These are phyloP conservation scores for Novymonas esmeraldas DNA, from an alignment of 208 protist species.

Conservation along the genomic window DNA sequence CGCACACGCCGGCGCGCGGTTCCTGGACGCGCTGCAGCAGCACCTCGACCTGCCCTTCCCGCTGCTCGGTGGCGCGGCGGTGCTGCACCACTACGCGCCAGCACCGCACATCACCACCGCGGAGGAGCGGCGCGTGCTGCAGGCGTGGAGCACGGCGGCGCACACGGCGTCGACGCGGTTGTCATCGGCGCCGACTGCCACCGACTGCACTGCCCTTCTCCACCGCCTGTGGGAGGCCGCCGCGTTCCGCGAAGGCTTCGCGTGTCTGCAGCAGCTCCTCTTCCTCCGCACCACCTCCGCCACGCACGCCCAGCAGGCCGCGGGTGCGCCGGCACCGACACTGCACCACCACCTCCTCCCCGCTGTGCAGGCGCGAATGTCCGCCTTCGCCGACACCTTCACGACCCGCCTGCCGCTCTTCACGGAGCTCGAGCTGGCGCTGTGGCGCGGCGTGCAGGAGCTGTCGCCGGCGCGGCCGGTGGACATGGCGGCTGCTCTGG, in stretches of 20 bases:
- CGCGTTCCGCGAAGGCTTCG: conserved; percentile 79
- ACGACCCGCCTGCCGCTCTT: conserved; percentile 52
- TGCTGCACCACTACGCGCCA: conserved; percentile 50
- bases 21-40: conserved; percentile 61
- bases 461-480: conserved; percentile 19
- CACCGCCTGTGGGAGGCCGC: conserved; percentile 61
- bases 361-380: conserved; percentile 36
- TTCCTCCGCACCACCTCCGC: conserved; percentile 21
- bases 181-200: not conserved
- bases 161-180: not conserved
- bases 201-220: conserved; percentile 20
- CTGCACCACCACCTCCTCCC: conserved; percentile 22
- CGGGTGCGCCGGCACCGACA: not conserved
- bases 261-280: conserved; percentile 61
- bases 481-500: conserved; percentile 23
- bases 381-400: conserved; percentile 63
- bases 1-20: conserved; percentile 34
- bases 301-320: conserved; percentile 7
- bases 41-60: conserved; percentile 80
- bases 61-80: conserved; percentile 40
- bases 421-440: conserved; percentile 55
- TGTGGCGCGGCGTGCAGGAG: conserved; percentile 61
- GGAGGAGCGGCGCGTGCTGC: conserved; percentile 68
- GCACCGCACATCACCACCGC: conserved; percentile 70
- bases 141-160: conserved; percentile 31